phyloP scores from a whole-genome alignment of 139 green algal species.

The Chlamydomonas asymmetrica region DNA sequence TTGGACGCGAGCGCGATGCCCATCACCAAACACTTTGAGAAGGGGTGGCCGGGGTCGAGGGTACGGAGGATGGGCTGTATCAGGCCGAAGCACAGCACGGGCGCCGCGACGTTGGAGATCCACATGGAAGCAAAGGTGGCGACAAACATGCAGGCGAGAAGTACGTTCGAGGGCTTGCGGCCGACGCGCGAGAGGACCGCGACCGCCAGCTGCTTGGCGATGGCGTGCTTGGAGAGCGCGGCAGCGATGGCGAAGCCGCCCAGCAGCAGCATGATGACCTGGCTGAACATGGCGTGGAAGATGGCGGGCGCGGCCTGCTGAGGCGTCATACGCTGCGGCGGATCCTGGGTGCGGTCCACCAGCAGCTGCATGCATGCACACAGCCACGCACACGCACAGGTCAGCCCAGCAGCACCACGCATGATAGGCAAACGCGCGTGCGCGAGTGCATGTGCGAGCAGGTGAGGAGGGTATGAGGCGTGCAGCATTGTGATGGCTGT shows the following conservation, averaged over 20 bases:
- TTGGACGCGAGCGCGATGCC: slow-evolving; percentile 78
- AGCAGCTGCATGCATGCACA: slow-evolving; percentile 53
- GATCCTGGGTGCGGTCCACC: slow-evolving; percentile 40
- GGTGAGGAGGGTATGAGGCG: too few species aligned
- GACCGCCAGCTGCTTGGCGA: slow-evolving; percentile 60
- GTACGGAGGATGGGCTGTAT: slow-evolving; percentile 67
- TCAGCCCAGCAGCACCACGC: too few species aligned
- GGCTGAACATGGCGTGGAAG: slow-evolving; percentile 71
- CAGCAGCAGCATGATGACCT: slow-evolving; percentile 79
- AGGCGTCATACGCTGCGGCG: slow-evolving; percentile 40
- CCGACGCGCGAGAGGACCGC: slow-evolving; percentile 52
- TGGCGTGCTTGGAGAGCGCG: slow-evolving; percentile 75
- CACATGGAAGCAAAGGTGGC: slow-evolving; percentile 73
- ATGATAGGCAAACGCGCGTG: too few species aligned
- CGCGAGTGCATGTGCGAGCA: too few species aligned
- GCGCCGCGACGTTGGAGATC: slow-evolving; percentile 78
- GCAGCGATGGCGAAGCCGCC: slow-evolving; percentile 76
- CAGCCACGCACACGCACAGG: too few species aligned
- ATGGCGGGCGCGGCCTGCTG: slow-evolving; percentile 59
- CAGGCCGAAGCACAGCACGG: slow-evolving; percentile 72
- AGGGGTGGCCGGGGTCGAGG: slow-evolving; percentile 46
- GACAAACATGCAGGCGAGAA: slow-evolving; percentile 72
- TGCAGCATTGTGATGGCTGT: too few species aligned
- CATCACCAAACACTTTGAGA: slow-evolving; percentile 67
- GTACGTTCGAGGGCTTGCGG: slow-evolving; percentile 51